These are phyloP conservation scores for Kandelia obovata DNA, from an alignment of 345 rosid genomes.

Conservation along the genomic window DNA sequence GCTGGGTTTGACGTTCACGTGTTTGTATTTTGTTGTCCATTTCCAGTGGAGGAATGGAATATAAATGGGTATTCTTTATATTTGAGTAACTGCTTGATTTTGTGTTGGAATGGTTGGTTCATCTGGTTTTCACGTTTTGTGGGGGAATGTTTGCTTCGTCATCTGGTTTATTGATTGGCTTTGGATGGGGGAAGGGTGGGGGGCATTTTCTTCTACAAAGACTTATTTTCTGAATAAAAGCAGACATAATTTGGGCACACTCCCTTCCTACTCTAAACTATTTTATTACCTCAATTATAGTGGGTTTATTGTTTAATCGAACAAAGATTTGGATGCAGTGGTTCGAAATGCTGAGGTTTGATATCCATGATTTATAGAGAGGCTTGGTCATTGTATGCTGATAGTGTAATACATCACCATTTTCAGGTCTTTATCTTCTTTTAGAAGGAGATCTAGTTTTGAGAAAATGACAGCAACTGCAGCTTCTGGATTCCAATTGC, in stretches of 20 bases:
- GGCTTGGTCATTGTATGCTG: neutral
- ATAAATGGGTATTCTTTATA: conserved; percentile 4
- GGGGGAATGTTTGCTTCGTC: neutral
- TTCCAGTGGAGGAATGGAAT: neutral
- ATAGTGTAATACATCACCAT: neutral
- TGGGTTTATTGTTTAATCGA: too few species aligned
- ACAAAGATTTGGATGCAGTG: too few species aligned
- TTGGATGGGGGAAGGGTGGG: too few species aligned
- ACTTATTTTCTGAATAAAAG: too few species aligned
- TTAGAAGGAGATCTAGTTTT: conserved; percentile 17
- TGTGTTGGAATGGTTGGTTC: neutral
- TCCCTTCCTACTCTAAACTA: too few species aligned
- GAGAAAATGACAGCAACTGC: conserved; percentile 57
- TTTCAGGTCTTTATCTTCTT: conserved; percentile 25
- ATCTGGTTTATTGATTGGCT: too few species aligned
- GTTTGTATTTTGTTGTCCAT: neutral
- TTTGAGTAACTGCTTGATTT: neutral
- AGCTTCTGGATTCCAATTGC: conserved; percentile 59
- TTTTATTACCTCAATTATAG: too few species aligned
- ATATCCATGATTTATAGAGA: neutral
- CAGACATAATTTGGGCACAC: too few species aligned
- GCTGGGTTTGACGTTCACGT: neutral
- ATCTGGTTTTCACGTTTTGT: neutral
- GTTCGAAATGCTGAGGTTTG: too few species aligned
- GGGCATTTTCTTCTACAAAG: too few species aligned